phyloP scores from a whole-genome alignment of 345 rosid species.

The Murraya koenigii region DNA sequence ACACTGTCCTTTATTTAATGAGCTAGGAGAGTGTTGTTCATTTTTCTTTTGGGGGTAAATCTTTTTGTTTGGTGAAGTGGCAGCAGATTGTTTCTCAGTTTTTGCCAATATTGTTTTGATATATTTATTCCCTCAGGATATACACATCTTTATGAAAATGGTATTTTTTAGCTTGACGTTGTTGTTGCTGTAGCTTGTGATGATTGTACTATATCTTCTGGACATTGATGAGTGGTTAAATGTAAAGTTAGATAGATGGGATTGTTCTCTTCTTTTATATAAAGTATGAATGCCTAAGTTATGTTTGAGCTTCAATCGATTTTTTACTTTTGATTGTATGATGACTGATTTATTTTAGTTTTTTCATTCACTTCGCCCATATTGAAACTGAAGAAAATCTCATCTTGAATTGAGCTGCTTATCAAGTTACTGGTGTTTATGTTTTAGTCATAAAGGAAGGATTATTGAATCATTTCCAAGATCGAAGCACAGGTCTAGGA shows the following conservation, averaged over 20 bases:
- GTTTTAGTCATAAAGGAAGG: slow-evolving; percentile 47
- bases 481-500: slow-evolving; percentile 38
- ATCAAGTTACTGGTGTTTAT: neutral
- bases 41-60: no score
- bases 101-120: neutral
- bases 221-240: no score
- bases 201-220: neutral
- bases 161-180: neutral
- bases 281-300: no score
- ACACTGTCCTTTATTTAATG: neutral
- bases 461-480: slow-evolving; percentile 43
- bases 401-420: neutral
- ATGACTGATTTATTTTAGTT: neutral
- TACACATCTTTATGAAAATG: neutral
- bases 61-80: no score
- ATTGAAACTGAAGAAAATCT: no score
- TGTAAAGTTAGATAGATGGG: no score
- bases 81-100: neutral
- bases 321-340: neutral
- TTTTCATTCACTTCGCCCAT: no score
- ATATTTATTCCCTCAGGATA: neutral
- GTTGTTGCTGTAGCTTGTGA: neutral
- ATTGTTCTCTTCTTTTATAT: no score
- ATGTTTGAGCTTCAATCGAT: no score
- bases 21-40: no score